Evolutionary conservation across 495 filamentous ascomycete species (phyloP), one percentile per base, ranked within the genome.

Genomic region (Trichoderma parareesei): DNA sequence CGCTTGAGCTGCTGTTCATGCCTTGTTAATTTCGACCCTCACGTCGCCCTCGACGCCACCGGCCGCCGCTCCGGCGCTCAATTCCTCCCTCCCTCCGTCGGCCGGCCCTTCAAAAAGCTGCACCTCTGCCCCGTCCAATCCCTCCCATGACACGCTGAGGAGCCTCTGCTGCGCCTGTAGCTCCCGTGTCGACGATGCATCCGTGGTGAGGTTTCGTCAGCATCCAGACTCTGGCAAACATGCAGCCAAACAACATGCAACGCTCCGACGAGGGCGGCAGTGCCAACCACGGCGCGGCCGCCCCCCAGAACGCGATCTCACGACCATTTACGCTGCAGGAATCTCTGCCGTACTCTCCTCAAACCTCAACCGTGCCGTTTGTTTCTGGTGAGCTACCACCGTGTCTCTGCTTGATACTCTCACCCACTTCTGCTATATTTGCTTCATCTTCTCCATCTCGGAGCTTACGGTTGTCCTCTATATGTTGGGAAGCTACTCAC

Each of bases 361-460:
- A 97, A 74, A 91, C 90, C 33, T 95, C 91, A 33, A 86, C 97
- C 64, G 84, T 93, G 61, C 88, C 95, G 5, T 96, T 97, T 76
- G 87, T 87, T 66, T 81, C 93, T 66, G 88, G 94, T 96, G 79
- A 67, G 72, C 60, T 65, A 62, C 35, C 53, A 44, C 55, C 42
- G 16, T 46, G 43, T n/a, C 66, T 49, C 66, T 64, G 18, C 68
- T 65, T 9, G 60, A 61, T 67, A 71, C 61, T 41, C 67, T 68
- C 65, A 69, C 55, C 53, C 46, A 4, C 5, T 20, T 49, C 37
- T 16, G 5, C 53, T 4, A 44, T 44, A 43, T 63, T 41, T 41
- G 11, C 11, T 27, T 27, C 27, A 27, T 27, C 27, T 1, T 27
- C 27, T 27, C 27, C 27, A 27, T 27, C 27, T 27, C 2, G 27